Evolutionary conservation across 345 rosid species (phyloP), one percentile per base, ranked within the genome.

Genomic region (Eucalyptus tenuipes): DNA sequence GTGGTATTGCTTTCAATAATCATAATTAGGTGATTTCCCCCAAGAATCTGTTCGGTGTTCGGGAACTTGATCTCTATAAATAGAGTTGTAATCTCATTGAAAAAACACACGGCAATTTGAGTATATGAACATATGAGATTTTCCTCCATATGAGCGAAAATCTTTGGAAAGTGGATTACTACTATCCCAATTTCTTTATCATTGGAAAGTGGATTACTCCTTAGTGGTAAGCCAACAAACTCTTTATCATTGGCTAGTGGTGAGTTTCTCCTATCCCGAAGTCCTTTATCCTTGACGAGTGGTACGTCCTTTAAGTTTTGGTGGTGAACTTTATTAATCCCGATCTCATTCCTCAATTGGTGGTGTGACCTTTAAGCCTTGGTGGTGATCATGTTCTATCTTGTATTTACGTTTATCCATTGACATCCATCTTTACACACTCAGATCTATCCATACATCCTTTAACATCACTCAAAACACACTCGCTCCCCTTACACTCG

Each of bases 1-100:
- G 52, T 55, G 29, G 61, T 55, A 25, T 55, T 55, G 3, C 61
- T 55, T 55, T 55, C 3, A 4, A 55, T 29, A 55, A 25, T 55
- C 13, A 55, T 22, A 55, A 55, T 55, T 55, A 10, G 3, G 61
- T 55, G 61, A 55, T 22, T 55, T 55, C 13, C 12, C 61, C 61
- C 6, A 22, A 55, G 29, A 55, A 24, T 55, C 0, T 55, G 3
- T 10, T 55, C 1, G 0, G 6, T 24, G 9, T 55, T 22, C 0
- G 3, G 4, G 61, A 55, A 10, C 29, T 55, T 55, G 29, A 55
- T 55, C 61, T 55, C 61, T 55, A 55, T 4, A 10, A 24, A 55
- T 24, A 55, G 61, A 55, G 29, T 29, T 55, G 61, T 24, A 55
- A 10, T 55, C 29, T 25, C 61, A 55, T 55, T 22, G 13, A 24